Conservation (phyloP, 2,329 filamentous ascomycete species). For the Colletotrichum sojae region DNA sequence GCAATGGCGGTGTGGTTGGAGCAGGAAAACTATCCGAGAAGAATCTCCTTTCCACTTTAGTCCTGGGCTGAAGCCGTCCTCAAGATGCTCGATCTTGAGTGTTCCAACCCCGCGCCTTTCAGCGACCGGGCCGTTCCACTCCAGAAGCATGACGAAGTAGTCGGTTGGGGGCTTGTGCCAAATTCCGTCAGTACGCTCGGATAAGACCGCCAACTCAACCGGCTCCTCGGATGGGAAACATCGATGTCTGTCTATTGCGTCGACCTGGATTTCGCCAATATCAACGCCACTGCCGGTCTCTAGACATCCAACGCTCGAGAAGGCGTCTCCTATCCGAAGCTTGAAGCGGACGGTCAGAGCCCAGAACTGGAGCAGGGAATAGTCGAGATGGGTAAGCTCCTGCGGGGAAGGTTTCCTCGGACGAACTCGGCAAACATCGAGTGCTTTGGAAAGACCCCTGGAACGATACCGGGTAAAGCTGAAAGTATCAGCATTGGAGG, state of each 20-base stretch:
- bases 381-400: background rate
- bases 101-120: background rate
- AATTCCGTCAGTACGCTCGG: too few relatives aligned
- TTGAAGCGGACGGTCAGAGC: background rate
- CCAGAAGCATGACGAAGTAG: background rate
- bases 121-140: background rate
- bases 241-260: background rate
- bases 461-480: too few relatives aligned
- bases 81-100: background rate
- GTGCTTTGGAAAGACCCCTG: too few relatives aligned
- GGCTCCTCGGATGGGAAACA: background rate
- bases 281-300: too few relatives aligned
- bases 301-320: background rate
- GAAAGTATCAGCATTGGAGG: too few relatives aligned
- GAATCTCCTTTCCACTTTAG: background rate
- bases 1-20: too few relatives aligned
- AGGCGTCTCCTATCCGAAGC: background rate
- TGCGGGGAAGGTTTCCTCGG: background rate
- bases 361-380: conserved; percentile 2
- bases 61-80: background rate
- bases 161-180: too few relatives aligned
- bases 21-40: background rate
- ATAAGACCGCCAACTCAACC: background rate
- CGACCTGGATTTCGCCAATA: background rate
- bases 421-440: background rate